A percentile compares a stretch with the other conserved stretches of the same genome.
Evolutionary conservation across 2,329 filamentous ascomycete species (phyloP).

Genomic region (Fusarium sterilihyphosum): DNA sequence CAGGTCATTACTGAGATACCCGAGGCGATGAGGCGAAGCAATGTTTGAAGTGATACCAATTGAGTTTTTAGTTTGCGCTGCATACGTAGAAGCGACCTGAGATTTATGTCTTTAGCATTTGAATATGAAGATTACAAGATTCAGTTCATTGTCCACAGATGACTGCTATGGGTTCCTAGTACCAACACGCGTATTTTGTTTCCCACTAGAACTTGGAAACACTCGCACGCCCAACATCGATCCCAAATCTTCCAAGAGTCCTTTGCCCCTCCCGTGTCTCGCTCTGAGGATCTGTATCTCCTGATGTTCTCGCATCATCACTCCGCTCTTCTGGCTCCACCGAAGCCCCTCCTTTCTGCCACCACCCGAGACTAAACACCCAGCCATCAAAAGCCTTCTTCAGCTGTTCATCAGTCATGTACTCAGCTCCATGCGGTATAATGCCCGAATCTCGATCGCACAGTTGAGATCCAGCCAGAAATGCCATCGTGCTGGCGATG

Average conservation of each 20-base stretch:
- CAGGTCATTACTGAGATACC: constrained; percentile 1
- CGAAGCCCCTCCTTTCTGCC: neutral
- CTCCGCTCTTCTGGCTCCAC: neutral
- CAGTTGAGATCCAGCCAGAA: neutral
- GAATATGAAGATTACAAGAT: neutral
- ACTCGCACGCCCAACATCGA: neutral
- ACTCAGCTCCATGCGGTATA: neutral
- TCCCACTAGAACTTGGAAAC: neutral
- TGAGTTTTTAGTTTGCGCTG: neutral
- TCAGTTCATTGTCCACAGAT: neutral
- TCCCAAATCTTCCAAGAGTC: neutral
- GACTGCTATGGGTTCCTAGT: neutral
- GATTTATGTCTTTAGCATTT: neutral
- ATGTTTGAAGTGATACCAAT: neutral
- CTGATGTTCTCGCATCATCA: neutral
- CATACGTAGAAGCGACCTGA: neutral
- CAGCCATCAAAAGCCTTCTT: neutral
- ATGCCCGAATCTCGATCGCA: neutral
- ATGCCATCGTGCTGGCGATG: neutral
- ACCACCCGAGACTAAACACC: neutral
- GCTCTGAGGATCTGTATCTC: accelerated
- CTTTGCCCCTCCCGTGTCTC: accelerated
- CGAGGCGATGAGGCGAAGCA: neutral
- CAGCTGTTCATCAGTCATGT: neutral
- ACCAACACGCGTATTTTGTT: neutral